Conservation (phyloP, 352 stramenopile genomes). For the Pythium brassicae region DNA sequence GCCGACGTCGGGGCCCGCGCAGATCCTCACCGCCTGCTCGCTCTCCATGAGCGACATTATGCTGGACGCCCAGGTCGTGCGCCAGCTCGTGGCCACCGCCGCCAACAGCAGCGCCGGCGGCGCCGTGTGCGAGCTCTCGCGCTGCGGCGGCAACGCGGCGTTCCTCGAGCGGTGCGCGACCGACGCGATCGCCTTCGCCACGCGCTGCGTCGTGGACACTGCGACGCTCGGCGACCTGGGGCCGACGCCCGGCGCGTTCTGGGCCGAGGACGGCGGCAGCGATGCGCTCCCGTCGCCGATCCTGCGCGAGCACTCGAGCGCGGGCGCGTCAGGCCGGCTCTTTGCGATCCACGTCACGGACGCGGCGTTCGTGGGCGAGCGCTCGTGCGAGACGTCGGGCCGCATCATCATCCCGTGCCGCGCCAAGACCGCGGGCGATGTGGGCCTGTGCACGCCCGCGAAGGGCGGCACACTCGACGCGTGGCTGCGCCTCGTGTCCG, state of each 20-base stretch:
- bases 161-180: constrained; percentile 39
- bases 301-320: constrained; percentile 38
- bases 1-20: constrained; percentile 26
- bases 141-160: constrained; percentile 47
- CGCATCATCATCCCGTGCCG: constrained; percentile 70
- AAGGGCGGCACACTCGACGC: constrained; percentile 41
- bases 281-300: constrained; percentile 41
- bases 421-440: constrained; percentile 38
- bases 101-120: constrained; percentile 1
- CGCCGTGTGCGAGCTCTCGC: constrained; percentile 18
- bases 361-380: constrained; percentile 31
- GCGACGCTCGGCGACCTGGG: constrained; percentile 26
- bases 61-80: constrained; percentile 34
- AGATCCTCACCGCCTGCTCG: constrained; percentile 55
- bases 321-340: constrained; percentile 18
- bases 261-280: constrained; percentile 60
- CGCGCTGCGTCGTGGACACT: constrained; percentile 39
- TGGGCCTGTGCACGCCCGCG: constrained; percentile 34
- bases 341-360: constrained; percentile 64
- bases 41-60: constrained; percentile 60
- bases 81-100: constrained; percentile 15
- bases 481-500: constrained; percentile 44
- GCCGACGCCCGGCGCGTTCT: constrained; percentile 33
- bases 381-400: constrained; percentile 41
- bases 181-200: constrained; percentile 25